Evolutionary conservation across 2,329 filamentous ascomycete genomes (phyloP).

Genomic region (Talaromyces sp.): DNA sequence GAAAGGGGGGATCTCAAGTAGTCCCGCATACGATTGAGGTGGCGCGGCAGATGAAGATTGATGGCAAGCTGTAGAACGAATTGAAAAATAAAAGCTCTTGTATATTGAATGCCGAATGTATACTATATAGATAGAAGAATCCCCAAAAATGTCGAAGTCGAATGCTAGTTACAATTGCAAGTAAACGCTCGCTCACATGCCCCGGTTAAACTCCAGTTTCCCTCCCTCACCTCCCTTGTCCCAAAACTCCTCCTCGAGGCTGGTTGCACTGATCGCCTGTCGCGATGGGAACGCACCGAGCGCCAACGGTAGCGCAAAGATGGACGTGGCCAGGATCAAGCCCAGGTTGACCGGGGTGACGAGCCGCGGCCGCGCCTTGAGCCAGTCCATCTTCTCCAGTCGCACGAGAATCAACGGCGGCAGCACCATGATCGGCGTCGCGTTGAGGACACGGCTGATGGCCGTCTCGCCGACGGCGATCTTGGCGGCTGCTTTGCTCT

Average conservation of each 20-base stretch:
- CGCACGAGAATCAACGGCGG: constrained; percentile 80
- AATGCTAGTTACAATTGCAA: background rate
- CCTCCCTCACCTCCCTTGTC: constrained; percentile 71
- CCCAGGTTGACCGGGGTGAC: constrained; percentile 79
- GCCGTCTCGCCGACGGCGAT: constrained; percentile 92
- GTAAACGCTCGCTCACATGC: constrained; percentile 54
- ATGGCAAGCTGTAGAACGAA: constrained; percentile 15
- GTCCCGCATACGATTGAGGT: constrained; percentile 12
- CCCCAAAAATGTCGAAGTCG: background rate
- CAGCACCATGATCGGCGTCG: constrained; percentile 94
- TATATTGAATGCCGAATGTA: background rate
- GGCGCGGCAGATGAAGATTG: constrained; percentile 16
- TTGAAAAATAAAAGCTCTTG: background rate
- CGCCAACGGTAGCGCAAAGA: constrained; percentile 83
- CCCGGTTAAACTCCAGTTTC: constrained; percentile 92
- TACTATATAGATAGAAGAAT: background rate
- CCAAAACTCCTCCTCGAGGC: constrained; percentile 81
- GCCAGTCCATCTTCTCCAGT: constrained; percentile 77
- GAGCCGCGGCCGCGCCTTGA: constrained; percentile 68
- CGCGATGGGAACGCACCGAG: constrained; percentile 89
- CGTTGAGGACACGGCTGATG: constrained; percentile 83
- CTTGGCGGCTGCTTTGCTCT: constrained; percentile 79
- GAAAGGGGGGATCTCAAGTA: constrained; percentile 16
- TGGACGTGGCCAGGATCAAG: constrained; percentile 77
- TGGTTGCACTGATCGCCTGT: constrained; percentile 69